Base-by-base conservation (phyloP, 2,329 filamentous ascomycete species). In the Clonostachys rosea region DNA sequence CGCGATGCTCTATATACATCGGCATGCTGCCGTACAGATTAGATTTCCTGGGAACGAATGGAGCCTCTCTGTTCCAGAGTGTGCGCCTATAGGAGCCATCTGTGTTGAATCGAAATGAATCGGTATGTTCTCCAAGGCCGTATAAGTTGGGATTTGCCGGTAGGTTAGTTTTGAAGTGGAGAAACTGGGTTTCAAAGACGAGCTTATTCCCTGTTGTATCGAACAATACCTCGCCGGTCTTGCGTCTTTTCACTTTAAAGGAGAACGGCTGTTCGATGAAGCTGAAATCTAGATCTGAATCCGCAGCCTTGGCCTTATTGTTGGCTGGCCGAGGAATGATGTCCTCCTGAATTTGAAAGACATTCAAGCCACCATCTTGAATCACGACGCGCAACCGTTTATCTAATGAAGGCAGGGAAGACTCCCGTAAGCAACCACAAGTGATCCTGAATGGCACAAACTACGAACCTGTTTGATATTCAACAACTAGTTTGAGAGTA, bases 21-120 rank as follows among this genome's bases (percentile, higher is more conserved):
- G 87, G 86, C 53, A 91, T 86, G 44, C 78, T 79, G 5, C 86
- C 84, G 54, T 91, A 91, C 5, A 91, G 63, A 55, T 91, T 91
- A n/a, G 76, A 71, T 2, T 78, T 77, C 2, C 70, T 62, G 0
- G 86, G 86, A 1, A 83, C 71, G 2, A 66, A 65, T 51, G 82
- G 86, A 0, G 83, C 70, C 63, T 90, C 87, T 11, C 83, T 74
- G 43, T 82, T 83, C 78, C 84, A 89, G 4, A 90, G 61, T 0
- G 85, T 87, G 24, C 86, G 79, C 34, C 79, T 83, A 61, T 88
- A 88, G 61, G 12, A 11, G 4, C 85, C 76, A 30, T 75, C 81
- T 1, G 78, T 85, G 49, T 81, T 80, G 46, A 89, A 68, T 41
- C 76, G 75, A 59, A 88, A 80, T 8, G 79, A 71, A 54, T 89